Base-by-base conservation (phyloP, 345 rosid genomes). In the Physaria fendleri region DNA sequence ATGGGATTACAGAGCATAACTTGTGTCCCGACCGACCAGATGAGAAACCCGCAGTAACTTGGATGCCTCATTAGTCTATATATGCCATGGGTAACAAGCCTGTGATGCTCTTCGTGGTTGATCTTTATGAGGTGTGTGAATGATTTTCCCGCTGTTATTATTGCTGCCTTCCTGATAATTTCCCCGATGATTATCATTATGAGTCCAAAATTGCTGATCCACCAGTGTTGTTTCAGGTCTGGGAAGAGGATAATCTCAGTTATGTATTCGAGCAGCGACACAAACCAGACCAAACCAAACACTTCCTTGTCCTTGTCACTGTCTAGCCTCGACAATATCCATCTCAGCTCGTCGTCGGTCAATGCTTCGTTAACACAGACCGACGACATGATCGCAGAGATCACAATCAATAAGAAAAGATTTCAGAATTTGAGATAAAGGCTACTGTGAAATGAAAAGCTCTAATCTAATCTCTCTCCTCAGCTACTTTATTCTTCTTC, bases 231-330 rank as follows among this genome's bases (percentile, higher is more conserved):
- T 71, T 85, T 85, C 68, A 79, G 6, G 9, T 43, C 73, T 8
- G 87, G 85, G 74, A 83, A 78, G 13, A 76, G 28, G 54, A 20
- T 5, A 16, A 79, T 53, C 67, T 79, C 85, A 21, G 74, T 42
- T 7, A 60, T 2, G 53, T 85, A 79, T 56, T 83, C 89, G 1
- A 83, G n/a, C 37, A 79, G 13, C 0, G 86, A n/a, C n/a, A n/a
- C n/a, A n/a, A n/a, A n/a, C n/a, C n/a, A n/a, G n/a, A n/a, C 99
- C 79, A 88, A 72, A 15, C 99, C 88, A 41, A 86, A 88, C 35
- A 75, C 76, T 76, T 86, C 99, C 82, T 78, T 88, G 69, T 86
- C 97, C 72, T 76, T 79, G 6, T 84, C 90, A 52, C 41, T 64
- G 22, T 82, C 95, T 15, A 88, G 81, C 80, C 73, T 80, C 3